phyloP scores from a whole-genome alignment of 129 eudicot species.

The Solidago caesia region DNA sequence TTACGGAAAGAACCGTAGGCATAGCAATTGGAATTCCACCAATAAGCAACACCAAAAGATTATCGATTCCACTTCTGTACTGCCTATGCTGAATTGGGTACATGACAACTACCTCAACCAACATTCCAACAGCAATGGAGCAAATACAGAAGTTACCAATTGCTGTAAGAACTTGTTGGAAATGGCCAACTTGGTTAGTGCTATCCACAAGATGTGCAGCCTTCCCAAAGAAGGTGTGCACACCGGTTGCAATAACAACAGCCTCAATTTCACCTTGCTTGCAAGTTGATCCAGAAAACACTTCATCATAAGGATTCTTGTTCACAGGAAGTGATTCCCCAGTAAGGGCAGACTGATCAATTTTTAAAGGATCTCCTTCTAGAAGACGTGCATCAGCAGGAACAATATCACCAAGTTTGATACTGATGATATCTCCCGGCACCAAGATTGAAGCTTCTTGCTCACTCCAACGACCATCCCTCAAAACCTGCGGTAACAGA shows the following conservation, averaged over 20 bases:
- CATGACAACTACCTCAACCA: constrained; percentile 75
- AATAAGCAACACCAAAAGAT: constrained; percentile 70
- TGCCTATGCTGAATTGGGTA: constrained; percentile 79
- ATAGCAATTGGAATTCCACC: constrained; percentile 96
- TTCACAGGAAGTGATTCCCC: constrained; percentile 91
- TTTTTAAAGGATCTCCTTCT: constrained; percentile 82
- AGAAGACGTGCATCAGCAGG: constrained; percentile 94
- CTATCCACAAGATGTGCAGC: constrained; percentile 93
- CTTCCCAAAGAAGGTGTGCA: constrained; percentile 87
- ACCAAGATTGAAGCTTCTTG: constrained; percentile 81
- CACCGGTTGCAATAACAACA: constrained; percentile 85
- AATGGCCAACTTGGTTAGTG: constrained; percentile 87
- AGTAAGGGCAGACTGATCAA: constrained; percentile 86
- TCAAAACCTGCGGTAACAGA: constrained; percentile 44
- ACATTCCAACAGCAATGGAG: constrained; percentile 83
- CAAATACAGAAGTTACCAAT: constrained; percentile 88
- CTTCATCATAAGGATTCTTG: constrained; percentile 72
- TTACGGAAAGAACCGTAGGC: constrained; percentile 85
- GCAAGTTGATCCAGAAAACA: constrained; percentile 90
- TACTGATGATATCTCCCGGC: constrained; percentile 84
- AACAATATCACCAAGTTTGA: constrained; percentile 73
- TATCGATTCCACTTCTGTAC: constrained; percentile 76
- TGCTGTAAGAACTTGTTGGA: constrained; percentile 78
- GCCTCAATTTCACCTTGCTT: constrained; percentile 90
- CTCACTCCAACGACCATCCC: constrained; percentile 90